Conservation (phyloP, 2,329 filamentous ascomycete genomes). For the Furcasterigmium furcatum region DNA sequence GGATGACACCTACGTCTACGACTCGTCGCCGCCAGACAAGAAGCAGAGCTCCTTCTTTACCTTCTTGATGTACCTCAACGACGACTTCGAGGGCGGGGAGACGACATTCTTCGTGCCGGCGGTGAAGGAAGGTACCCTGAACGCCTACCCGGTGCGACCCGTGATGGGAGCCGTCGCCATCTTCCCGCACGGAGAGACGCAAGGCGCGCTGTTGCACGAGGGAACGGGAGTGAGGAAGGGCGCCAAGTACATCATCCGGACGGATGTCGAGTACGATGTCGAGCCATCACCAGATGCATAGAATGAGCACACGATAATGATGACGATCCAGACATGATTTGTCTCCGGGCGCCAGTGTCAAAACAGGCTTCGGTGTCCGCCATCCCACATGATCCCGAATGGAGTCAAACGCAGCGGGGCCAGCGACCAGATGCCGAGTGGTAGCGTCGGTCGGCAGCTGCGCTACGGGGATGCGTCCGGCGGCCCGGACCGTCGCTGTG, state of each 20-base stretch:
- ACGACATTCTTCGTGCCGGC: constrained; percentile 70
- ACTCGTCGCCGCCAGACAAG: constrained; percentile 54
- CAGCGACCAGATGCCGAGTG: too few relatives aligned
- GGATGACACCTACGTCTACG: constrained; percentile 61
- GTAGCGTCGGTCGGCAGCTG: too few relatives aligned
- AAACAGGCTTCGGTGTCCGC: too few relatives aligned
- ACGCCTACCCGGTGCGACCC: constrained; percentile 66
- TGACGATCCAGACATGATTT: too few relatives aligned
- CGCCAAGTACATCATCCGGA: constrained; percentile 66
- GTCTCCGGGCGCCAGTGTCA: too few relatives aligned
- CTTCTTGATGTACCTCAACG: constrained; percentile 67
- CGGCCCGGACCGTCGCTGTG: too few relatives aligned
- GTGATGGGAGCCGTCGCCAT: constrained; percentile 67
- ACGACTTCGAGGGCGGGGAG: constrained; percentile 69
- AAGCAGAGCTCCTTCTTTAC: constrained; percentile 68
- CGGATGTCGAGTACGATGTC: constrained; percentile 70
- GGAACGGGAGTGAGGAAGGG: constrained; percentile 67
- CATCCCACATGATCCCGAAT: too few relatives aligned
- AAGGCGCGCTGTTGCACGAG: constrained; percentile 64
- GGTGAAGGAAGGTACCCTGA: constrained; percentile 60
- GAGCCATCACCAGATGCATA: constrained; percentile 17
- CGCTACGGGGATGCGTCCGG: too few relatives aligned
- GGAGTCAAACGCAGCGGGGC: too few relatives aligned
- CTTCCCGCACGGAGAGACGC: constrained; percentile 67
- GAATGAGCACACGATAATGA: not conserved